phyloP scores from a whole-genome alignment of 2,329 filamentous ascomycete genomes.

The Cercospora berteroae region DNA sequence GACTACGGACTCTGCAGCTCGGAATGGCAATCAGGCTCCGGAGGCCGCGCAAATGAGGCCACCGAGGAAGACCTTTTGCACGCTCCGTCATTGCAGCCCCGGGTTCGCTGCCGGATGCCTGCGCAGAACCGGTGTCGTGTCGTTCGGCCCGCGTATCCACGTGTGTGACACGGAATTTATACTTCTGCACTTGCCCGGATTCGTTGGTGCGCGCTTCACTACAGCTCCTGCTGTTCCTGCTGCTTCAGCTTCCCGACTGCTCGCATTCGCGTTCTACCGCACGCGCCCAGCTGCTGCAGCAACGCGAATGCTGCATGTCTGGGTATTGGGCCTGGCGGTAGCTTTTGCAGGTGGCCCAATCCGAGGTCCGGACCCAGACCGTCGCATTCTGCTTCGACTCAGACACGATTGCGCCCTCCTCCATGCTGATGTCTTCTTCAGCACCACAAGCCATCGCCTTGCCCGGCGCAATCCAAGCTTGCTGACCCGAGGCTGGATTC shows the following conservation, averaged over 20 bases:
- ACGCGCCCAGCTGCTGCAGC: background rate
- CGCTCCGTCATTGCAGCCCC: no score
- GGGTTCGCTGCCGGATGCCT: background rate
- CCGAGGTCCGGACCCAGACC: background rate
- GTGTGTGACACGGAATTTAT: background rate
- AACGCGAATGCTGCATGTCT: background rate
- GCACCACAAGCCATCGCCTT: background rate
- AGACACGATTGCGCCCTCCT: background rate
- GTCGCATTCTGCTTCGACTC: background rate
- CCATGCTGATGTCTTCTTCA: background rate
- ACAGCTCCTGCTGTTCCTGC: background rate
- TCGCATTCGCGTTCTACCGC: background rate
- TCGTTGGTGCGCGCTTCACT: no score
- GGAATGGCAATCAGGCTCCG: background rate
- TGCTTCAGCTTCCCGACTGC: background rate
- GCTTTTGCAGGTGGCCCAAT: background rate
- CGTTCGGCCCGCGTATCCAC: background rate
- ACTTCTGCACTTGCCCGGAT: background rate
- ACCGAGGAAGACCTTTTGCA: background rate
- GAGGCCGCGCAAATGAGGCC: background rate
- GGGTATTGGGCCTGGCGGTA: background rate
- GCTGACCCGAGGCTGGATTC: background rate
- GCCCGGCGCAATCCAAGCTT: background rate
- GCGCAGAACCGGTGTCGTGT: background rate
- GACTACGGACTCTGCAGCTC: background rate